Base-by-base conservation (phyloP, 495 filamentous ascomycete species). In the Talaromyces thailandensis region DNA sequence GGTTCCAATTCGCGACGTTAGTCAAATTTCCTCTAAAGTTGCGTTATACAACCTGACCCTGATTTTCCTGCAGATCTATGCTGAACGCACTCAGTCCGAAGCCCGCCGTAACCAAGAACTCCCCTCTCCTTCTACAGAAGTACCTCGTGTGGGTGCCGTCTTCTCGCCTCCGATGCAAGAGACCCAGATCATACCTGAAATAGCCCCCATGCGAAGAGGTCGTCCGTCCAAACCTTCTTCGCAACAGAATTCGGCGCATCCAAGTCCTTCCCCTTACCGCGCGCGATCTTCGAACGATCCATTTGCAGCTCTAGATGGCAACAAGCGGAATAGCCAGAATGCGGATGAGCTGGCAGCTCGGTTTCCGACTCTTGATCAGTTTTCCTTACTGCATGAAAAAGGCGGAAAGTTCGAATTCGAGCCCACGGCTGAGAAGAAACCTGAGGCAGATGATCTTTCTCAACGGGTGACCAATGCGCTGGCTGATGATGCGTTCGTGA, bases 331-430 rank as follows among this genome's bases (percentile, higher is more conserved):
- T 53, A 68, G 75, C 16, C 77, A 78, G 14, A 75, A 77, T 52
- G 75, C 73, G 6, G 94, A 98, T 66, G 95, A 97, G 66, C 74
- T 96, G 58, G 89, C 92, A 3, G 82, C 85, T 53, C 84, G 89
- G 57, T 98, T 97, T 66, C 94, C 94, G 3, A 91, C 91, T 9
- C 79, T 98, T 29, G 93, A 98, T 63, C 91, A 98, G 65, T 98
- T 98, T 70, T 84, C 92, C 25, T 80, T 98, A 45, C 78, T 96
- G 48, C 91, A 96, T 65, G 92, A 96, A 65, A 85, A 88, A 45
- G 89, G 91, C 12, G 78, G 84, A 58, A 94, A 92, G 62, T 97
- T 96, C 70, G 87, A 94, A n/a, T 97, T 97, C 70, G 85, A 88
- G 64, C 78, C 79, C 23, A 80, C 77, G 6, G 70, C 81, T 55